A percentile compares a stretch with the other conserved stretches of the same genome.
phyloP scores from a whole-genome alignment of 176 grass and related monocot genomes.

The Alloteropsis semialata region DNA sequence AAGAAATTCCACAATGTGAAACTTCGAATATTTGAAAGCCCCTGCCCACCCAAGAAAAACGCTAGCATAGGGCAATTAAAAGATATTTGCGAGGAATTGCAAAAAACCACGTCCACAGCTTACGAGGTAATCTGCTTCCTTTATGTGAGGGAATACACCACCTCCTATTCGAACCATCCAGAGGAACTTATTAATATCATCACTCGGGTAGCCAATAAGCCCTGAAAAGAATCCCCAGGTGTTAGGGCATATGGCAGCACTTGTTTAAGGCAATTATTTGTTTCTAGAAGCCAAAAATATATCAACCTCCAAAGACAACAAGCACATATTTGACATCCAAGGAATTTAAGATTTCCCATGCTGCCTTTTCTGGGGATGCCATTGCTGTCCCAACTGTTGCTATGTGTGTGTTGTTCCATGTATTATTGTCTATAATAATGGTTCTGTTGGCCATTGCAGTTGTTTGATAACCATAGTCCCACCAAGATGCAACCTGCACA shows the following conservation, averaged over 20 bases:
- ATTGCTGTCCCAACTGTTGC: conserved; percentile 98
- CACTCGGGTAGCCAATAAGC: conserved; percentile 97
- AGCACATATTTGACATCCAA: conserved; percentile 99
- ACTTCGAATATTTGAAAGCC: neutral
- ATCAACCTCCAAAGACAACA: conserved; percentile 94
- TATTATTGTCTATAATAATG: conserved; percentile 99
- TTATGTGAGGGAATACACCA: conserved; percentile 98
- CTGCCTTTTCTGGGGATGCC: conserved; percentile 97
- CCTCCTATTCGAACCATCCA: conserved; percentile 99
- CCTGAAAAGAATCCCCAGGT: conserved; percentile 47
- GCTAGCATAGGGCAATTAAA: neutral
- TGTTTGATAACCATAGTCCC: conserved; percentile 99
- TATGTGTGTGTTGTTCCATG: conserved; percentile 99
- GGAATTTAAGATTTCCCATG: conserved; percentile 97
- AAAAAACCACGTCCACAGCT: conserved; percentile 34
- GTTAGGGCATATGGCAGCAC: conserved; percentile 25
- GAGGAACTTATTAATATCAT: conserved; percentile 99
- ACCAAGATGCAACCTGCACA: conserved; percentile 94
- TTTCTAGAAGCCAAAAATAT: neutral
- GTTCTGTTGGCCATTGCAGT: conserved; percentile 99
- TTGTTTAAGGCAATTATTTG: conserved; percentile 5
- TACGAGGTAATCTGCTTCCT: conserved; percentile 98
- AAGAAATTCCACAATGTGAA: neutral
- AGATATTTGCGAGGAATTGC: neutral
- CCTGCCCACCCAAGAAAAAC: neutral